These are phyloP conservation scores for Astraeus odoratus DNA, from an alignment of 768 basidiomycete genomes.

Conservation along the genomic window DNA sequence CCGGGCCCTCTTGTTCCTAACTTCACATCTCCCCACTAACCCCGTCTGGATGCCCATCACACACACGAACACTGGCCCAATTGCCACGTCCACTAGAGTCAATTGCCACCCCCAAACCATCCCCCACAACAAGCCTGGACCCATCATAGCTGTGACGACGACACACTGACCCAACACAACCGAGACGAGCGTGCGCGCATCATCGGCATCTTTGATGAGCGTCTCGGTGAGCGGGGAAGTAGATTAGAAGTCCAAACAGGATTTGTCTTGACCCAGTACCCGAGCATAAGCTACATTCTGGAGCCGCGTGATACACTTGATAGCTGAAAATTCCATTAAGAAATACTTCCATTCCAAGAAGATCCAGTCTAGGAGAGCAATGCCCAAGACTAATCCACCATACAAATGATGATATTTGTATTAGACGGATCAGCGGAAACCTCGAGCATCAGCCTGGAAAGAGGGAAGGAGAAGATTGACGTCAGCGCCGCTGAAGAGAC, in stretches of 20 bases:
- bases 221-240: conserved; percentile 60
- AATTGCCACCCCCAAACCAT: conserved; percentile 86
- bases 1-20: conserved; percentile 75
- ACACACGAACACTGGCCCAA: conserved; percentile 76
- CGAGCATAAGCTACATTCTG: conserved; percentile 50
- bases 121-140: conserved; percentile 85
- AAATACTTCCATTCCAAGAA: conserved; percentile 72
- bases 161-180: conserved; percentile 63
- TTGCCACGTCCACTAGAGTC: conserved; percentile 81
- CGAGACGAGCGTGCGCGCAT: conserved; percentile 71
- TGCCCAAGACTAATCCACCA: conserved; percentile 63
- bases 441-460: conserved; percentile 73
- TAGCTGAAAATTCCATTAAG: conserved; percentile 68
- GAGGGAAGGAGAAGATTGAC: conserved; percentile 86
- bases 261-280: no score
- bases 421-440: conserved; percentile 68
- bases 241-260: no score
- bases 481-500: conserved; percentile 78
- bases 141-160: conserved; percentile 76
- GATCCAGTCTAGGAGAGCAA: conserved; percentile 72
- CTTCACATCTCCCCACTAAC: conserved; percentile 66
- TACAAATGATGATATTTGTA: conserved; percentile 57
- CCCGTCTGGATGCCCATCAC: conserved; percentile 69
- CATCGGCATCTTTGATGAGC: conserved; percentile 85
- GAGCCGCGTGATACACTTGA: conserved; percentile 66